phyloP scores from a whole-genome alignment of 2,329 filamentous ascomycete genomes.

The Sporothrix protearum region DNA sequence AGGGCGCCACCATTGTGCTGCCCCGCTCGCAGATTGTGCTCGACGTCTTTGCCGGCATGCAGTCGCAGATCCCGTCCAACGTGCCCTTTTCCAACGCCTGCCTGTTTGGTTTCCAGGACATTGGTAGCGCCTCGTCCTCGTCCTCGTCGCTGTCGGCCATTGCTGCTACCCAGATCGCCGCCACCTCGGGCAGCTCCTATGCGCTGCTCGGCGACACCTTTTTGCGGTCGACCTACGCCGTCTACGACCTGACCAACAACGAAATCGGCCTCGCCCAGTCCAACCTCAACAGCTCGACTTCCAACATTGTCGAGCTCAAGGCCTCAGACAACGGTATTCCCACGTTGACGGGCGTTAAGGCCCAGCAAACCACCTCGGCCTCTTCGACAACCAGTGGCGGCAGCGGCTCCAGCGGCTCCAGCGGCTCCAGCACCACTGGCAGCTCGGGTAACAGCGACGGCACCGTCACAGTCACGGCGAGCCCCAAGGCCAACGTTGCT shows the following conservation, averaged over 20 bases:
- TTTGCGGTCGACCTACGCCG: conserved; percentile 50
- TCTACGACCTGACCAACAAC: conserved; percentile 52
- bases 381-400: conserved; percentile 7
- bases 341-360: conserved; percentile 43
- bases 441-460: conserved; percentile 17
- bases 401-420: not conserved
- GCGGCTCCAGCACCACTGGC: conserved; percentile 10
- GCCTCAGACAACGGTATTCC: conserved; percentile 41
- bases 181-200: conserved; percentile 19
- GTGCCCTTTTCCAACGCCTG: conserved; percentile 45
- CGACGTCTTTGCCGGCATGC: conserved; percentile 34
- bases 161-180: not conserved
- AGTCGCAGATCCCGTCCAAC: conserved; percentile 31
- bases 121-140: conserved; percentile 29
- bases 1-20: conserved; percentile 31
- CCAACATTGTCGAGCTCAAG: conserved; percentile 47
- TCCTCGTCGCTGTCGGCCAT: not conserved
- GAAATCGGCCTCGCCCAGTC: conserved; percentile 53
- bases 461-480: conserved; percentile 23
- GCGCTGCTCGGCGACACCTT: conserved; percentile 47
- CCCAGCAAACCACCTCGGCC: conserved; percentile 33
- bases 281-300: conserved; percentile 46
- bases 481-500: conserved; percentile 15
- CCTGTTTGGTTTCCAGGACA: conserved; percentile 53
- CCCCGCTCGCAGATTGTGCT: conserved; percentile 41